Conservation (phyloP, 1,284 basidiomycete species). For the Tetrapyrgos nigripes region DNA sequence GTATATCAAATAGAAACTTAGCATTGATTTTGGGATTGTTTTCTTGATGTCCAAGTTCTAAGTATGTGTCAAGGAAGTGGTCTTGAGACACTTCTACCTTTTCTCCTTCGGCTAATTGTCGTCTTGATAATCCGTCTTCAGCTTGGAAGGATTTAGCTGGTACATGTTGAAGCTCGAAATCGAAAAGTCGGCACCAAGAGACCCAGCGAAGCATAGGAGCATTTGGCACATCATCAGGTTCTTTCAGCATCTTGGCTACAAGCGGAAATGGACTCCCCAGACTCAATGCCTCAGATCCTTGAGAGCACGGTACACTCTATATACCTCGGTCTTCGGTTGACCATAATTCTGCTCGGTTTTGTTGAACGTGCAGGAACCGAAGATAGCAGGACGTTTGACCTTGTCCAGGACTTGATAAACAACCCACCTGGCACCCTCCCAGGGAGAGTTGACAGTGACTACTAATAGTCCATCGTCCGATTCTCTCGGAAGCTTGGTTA, state of each 20-base stretch:
- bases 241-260: slow-evolving; percentile 41
- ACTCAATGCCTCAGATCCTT: slow-evolving; percentile 32
- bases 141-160: slow-evolving; percentile 29
- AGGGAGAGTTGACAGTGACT: slow-evolving; percentile 39
- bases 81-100: slow-evolving; percentile 22
- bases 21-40: too few species aligned
- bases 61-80: too few species aligned
- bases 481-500: too few species aligned
- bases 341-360: too few species aligned
- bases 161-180: slow-evolving; percentile 39
- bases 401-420: slow-evolving; percentile 32
- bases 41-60: too few species aligned
- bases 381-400: slow-evolving; percentile 30
- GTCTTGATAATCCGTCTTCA: slow-evolving; percentile 36
- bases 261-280: slow-evolving; percentile 36
- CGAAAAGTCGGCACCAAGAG: slow-evolving; percentile 33
- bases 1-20: too few species aligned
- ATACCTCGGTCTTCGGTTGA: too few species aligned
- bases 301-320: too few species aligned
- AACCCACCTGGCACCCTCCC: slow-evolving; percentile 37
- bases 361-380: slow-evolving; percentile 40
- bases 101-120: slow-evolving; percentile 16
- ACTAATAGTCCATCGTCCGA: too few species aligned
- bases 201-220: slow-evolving; percentile 43
- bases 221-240: too few species aligned